These are phyloP conservation scores for Wallacemonas sp. DNA, from an alignment of 208 protist genomes.

Conservation along the genomic window DNA sequence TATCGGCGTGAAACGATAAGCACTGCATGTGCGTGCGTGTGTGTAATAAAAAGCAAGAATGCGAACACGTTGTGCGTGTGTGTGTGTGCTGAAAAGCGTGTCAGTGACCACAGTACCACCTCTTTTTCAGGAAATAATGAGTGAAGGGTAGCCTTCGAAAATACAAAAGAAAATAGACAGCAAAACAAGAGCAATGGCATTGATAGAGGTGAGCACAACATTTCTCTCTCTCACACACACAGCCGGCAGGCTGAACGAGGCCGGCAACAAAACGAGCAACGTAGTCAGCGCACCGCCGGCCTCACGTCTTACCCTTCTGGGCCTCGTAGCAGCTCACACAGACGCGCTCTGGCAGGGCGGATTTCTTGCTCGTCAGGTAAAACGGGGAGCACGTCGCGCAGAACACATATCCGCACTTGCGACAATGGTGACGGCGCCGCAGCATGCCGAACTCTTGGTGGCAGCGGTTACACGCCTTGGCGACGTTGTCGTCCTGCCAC, in stretches of 20 bases:
- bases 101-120: too few species aligned
- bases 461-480: slow-evolving; percentile 71
- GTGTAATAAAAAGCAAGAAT: too few species aligned
- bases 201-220: too few species aligned
- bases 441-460: slow-evolving; percentile 65
- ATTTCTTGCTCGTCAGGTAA: slow-evolving; percentile 40
- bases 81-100: too few species aligned
- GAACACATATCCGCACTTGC: slow-evolving; percentile 84
- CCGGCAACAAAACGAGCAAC: background rate
- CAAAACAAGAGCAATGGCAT: slow-evolving; percentile 1
- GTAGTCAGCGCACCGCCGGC: slow-evolving; percentile 2
- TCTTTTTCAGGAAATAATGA: too few species aligned
- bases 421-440: slow-evolving; percentile 77
- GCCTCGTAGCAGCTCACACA: slow-evolving; percentile 63
- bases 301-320: slow-evolving; percentile 23
- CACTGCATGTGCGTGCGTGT: too few species aligned
- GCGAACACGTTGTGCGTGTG: too few species aligned
- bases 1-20: background rate
- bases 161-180: slow-evolving; percentile 2
- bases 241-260: too few species aligned
- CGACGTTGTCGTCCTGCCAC: slow-evolving; percentile 81
- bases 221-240: too few species aligned
- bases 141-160: too few species aligned
- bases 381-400: slow-evolving; percentile 70
- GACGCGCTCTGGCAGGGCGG: slow-evolving; percentile 39